phyloP scores from a whole-genome alignment of 2,329 filamentous ascomycete genomes.

The Penicillium fuscoglaucum region DNA sequence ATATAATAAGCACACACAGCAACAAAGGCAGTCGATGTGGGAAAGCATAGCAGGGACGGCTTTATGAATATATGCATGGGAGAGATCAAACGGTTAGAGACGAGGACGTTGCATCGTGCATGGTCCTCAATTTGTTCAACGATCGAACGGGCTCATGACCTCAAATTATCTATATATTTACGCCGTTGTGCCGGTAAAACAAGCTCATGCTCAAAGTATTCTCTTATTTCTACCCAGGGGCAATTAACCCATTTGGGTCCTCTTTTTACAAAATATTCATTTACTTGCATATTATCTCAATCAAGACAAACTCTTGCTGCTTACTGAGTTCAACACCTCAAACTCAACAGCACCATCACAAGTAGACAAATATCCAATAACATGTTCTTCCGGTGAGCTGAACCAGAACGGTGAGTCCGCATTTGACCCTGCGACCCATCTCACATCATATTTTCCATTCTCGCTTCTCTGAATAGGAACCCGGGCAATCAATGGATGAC shows the following conservation, averaged over 20 bases:
- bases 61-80: no score
- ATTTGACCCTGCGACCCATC: conserved; percentile 31
- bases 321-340: conserved; percentile 31
- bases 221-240: neutral
- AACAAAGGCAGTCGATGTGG: no score
- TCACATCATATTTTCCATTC: conserved; percentile 38
- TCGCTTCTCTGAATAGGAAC: conserved; percentile 36
- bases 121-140: neutral
- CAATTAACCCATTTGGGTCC: no score
- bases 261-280: neutral
- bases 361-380: conserved; percentile 34
- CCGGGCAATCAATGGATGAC: conserved; percentile 32
- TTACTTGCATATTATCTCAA: neutral
- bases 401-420: conserved; percentile 37
- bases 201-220: neutral
- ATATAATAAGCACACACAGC: no score
- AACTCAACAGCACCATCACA: conserved; percentile 28
- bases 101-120: neutral
- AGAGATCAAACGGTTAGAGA: neutral
- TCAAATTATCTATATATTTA: neutral
- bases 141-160: neutral
- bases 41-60: no score
- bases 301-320: conserved; percentile 14
- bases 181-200: neutral
- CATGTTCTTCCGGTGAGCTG: conserved; percentile 36